phyloP scores from a whole-genome alignment of 495 filamentous ascomycete genomes.

The Talaromyces trachyspermus region DNA sequence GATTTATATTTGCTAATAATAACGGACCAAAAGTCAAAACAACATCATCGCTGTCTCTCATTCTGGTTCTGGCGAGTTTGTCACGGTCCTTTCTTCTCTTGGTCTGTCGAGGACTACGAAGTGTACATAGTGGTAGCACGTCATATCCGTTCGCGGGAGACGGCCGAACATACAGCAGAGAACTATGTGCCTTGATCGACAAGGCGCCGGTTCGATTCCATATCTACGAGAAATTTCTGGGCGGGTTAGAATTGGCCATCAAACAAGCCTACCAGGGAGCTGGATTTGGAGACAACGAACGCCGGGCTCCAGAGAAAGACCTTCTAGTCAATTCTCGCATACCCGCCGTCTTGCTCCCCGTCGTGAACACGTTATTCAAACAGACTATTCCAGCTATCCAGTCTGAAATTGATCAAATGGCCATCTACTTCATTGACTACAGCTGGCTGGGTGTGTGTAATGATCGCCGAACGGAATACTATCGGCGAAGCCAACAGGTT shows the following conservation, averaged over 20 bases:
- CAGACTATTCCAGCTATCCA: slow-evolving; percentile 32
- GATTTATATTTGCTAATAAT: too few species aligned
- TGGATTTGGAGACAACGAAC: slow-evolving; percentile 39
- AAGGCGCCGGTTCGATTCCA: slow-evolving; percentile 36
- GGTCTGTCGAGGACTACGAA: slow-evolving; percentile 55
- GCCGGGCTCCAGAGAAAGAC: slow-evolving; percentile 39
- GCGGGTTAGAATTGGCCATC: slow-evolving; percentile 39
- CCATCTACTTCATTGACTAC: slow-evolving; percentile 41
- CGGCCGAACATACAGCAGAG: slow-evolving; percentile 32
- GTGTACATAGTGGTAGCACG: slow-evolving; percentile 29
- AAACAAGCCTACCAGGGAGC: slow-evolving; percentile 39
- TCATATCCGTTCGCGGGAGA: slow-evolving; percentile 25
- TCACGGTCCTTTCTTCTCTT: slow-evolving; percentile 64
- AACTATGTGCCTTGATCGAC: slow-evolving; percentile 35
- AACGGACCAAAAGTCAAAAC: slow-evolving; percentile 29
- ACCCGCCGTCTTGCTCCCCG: slow-evolving; percentile 33
- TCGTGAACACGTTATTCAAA: slow-evolving; percentile 35
- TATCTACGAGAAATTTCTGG: slow-evolving; percentile 43
- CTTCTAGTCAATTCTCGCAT: slow-evolving; percentile 40
- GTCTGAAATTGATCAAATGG: slow-evolving; percentile 39
- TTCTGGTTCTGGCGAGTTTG: slow-evolving; percentile 65
- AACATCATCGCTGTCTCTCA: slow-evolving; percentile 51
- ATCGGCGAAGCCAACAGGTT: slow-evolving; percentile 28
- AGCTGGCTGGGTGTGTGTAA: slow-evolving; percentile 42
- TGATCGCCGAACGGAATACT: slow-evolving; percentile 31